Evolutionary conservation across 2,329 filamentous ascomycete species (phyloP).

Genomic region (Cadophora luteo-olivacea): DNA sequence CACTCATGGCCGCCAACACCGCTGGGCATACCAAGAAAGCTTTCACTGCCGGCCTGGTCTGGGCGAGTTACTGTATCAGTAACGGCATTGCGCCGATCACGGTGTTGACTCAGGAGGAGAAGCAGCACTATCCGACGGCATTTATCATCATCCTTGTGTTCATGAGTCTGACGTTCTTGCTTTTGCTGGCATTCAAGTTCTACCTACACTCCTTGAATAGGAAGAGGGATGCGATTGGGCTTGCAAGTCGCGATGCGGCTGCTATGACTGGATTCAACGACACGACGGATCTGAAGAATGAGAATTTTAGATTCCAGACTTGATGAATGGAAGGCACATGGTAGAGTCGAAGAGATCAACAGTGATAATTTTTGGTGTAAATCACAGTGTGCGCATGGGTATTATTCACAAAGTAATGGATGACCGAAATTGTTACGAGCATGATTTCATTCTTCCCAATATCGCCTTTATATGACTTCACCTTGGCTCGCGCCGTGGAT

Average conservation of each 20-base stretch:
- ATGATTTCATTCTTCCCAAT: no score
- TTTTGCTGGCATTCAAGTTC: not conserved
- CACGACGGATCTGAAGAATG: conserved; percentile 14
- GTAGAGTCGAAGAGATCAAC: no score
- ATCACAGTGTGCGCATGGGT: no score
- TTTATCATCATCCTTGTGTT: conserved; percentile 11
- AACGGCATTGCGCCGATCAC: conserved; percentile 47
- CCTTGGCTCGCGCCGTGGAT: no score
- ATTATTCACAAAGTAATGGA: no score
- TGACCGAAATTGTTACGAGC: no score
- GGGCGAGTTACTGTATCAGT: conserved; percentile 51
- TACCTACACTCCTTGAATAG: not conserved
- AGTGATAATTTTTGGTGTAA: no score
- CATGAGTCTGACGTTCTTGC: conserved; percentile 5
- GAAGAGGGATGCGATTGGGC: conserved; percentile 9
- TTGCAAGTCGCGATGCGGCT: conserved; percentile 8
- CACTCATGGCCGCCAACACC: conserved; percentile 49
- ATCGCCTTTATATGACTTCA: no score
- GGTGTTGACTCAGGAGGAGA: conserved; percentile 27
- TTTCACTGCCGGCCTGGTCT: conserved; percentile 49
- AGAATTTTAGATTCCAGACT: conserved; percentile 14
- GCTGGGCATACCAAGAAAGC: conserved; percentile 54
- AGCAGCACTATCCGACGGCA: conserved; percentile 13
- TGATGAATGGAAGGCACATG: not conserved
- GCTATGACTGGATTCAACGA: conserved; percentile 12